phyloP scores from a whole-genome alignment of 139 green algal genomes.

The Micromonas commoda region DNA sequence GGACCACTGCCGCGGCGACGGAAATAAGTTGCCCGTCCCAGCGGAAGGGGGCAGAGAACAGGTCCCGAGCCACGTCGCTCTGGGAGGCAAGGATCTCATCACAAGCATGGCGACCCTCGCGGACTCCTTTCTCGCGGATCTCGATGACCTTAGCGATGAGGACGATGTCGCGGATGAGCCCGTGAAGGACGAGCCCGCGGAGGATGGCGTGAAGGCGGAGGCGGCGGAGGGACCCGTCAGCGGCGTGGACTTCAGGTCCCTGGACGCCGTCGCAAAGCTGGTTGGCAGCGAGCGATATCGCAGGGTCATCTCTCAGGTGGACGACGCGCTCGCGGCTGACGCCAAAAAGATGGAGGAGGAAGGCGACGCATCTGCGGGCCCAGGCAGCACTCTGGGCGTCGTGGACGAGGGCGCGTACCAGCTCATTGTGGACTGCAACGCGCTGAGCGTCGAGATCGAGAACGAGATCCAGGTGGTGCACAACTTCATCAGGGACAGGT shows the following conservation, averaged over 20 bases:
- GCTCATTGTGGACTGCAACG: constrained; percentile 93
- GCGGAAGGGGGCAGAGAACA: too few relatives aligned
- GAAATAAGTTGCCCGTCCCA: too few relatives aligned
- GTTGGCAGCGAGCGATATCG: constrained; percentile 42
- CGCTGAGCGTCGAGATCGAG: constrained; percentile 91
- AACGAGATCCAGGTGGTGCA: constrained; percentile 84
- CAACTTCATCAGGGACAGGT: constrained; percentile 55
- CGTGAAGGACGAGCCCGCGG: constrained; percentile 37
- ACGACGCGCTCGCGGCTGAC: constrained; percentile 21
- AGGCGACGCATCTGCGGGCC: not conserved
- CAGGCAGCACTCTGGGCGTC: not conserved
- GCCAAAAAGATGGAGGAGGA: not conserved
- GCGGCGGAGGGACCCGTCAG: constrained; percentile 38
- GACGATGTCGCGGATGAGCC: constrained; percentile 42
- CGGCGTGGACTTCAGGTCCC: constrained; percentile 54
- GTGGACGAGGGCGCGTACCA: not conserved
- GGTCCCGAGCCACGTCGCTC: too few relatives aligned
- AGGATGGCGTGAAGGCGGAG: constrained; percentile 24
- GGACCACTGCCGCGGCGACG: too few relatives aligned
- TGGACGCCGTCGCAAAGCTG: constrained; percentile 59
- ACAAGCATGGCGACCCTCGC: constrained; percentile 66
- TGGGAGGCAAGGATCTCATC: too few relatives aligned
- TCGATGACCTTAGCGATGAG: constrained; percentile 81
- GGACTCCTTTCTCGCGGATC: constrained; percentile 82
- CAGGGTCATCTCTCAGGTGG: constrained; percentile 38